Percentiles rank a stretch among this genome's conserved stretches.
phyloP scores from a whole-genome alignment of 228 moss, liverwort and hornwort genomes.

The Sphagnum fallax region DNA sequence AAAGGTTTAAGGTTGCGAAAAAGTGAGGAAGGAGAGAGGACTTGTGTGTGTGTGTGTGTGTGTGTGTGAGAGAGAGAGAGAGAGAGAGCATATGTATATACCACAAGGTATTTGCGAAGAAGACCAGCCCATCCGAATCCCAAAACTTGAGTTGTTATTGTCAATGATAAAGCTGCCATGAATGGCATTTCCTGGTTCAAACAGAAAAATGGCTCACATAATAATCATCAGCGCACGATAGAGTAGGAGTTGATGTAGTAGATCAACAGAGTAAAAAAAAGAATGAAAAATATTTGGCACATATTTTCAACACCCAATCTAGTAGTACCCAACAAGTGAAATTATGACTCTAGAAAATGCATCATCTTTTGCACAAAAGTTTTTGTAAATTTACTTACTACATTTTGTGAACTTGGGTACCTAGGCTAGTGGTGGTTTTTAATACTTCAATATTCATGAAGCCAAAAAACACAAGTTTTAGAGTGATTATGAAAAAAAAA shows the following conservation, averaged over 20 bases:
- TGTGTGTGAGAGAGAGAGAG: too few relatives aligned
- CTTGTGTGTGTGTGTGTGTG: too few relatives aligned
- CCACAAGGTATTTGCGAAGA: slow-evolving; percentile 70
- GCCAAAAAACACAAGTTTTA: too few relatives aligned
- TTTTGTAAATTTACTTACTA: too few relatives aligned
- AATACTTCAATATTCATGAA: too few relatives aligned
- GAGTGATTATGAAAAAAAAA: too few relatives aligned
- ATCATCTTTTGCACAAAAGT: too few relatives aligned
- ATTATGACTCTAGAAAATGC: too few relatives aligned
- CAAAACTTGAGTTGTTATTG: slow-evolving; percentile 58
- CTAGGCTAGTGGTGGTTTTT: too few relatives aligned
- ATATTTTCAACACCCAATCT: too few relatives aligned
- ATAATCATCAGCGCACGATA: neutral
- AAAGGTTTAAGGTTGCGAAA: neutral
- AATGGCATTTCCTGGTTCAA: slow-evolving; percentile 39
- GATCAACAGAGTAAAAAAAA: neutral
- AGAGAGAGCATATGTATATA: slow-evolving; percentile 6
- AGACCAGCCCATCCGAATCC: slow-evolving; percentile 76
- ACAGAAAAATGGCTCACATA: neutral
- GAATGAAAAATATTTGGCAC: neutral
- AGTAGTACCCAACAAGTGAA: too few relatives aligned
- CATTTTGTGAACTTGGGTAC: too few relatives aligned
- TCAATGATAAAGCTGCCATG: slow-evolving; percentile 45
- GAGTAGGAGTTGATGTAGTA: neutral
- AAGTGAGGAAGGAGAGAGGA: neutral